Percentiles rank a stretch among this genome's conserved stretches.
Evolutionary conservation across 176 grass and related monocot genomes (phyloP).

Genomic region (Rhynchospora pubera): DNA sequence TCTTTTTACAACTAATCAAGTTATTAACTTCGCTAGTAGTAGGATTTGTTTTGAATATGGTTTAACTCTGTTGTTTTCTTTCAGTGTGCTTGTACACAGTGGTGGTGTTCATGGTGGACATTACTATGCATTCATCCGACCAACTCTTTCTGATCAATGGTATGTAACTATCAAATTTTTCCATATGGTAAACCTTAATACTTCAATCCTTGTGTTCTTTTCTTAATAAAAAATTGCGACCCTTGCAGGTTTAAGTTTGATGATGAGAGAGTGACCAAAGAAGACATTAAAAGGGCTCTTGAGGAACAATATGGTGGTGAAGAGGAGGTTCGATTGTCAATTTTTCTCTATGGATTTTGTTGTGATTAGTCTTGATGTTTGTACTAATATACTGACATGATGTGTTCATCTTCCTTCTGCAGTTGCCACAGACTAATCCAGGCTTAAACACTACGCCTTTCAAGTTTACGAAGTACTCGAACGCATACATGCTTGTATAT

Average conservation of each 20-base stretch:
- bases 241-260: constrained; percentile 93
- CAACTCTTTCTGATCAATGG: constrained; percentile 89
- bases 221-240: not conserved
- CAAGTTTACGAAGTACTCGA: constrained; percentile 99
- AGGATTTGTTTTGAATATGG: not conserved
- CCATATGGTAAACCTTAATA: not conserved
- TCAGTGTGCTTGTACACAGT: constrained; percentile 94
- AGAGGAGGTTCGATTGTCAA: constrained; percentile 62
- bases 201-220: not conserved
- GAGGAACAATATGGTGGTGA: constrained; percentile 99
- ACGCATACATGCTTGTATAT: constrained; percentile 99
- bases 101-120: constrained; percentile 96
- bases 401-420: constrained; percentile 18
- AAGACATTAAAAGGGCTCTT: constrained; percentile 80
- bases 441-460: constrained; percentile 95
- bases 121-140: constrained; percentile 97
- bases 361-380: not conserved
- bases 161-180: constrained; percentile 23
- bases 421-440: constrained; percentile 96
- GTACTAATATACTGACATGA: constrained; percentile 19
- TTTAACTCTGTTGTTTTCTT: constrained; percentile 20
- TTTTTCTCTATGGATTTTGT: not conserved
- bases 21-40: not conserved
- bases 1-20: not conserved
- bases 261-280: constrained; percentile 98